Evolutionary conservation across 805 yeast species (phyloP).

Genomic region (Wickerhamiella qilinensis): DNA sequence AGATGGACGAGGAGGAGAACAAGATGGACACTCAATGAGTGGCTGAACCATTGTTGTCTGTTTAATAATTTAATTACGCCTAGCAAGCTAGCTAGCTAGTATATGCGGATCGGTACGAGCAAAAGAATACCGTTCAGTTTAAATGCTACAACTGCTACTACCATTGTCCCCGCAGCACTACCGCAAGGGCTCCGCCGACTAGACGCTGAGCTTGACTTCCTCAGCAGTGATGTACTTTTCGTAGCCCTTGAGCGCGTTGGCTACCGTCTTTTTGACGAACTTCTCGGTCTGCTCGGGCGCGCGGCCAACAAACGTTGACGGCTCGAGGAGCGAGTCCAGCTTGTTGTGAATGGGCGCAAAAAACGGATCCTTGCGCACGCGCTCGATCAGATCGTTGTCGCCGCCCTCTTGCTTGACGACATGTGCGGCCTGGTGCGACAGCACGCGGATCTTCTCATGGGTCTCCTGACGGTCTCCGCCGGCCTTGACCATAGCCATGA

Average conservation of each 20-base stretch:
- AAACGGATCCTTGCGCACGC: conserved; percentile 60
- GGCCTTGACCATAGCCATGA: conserved; percentile 98
- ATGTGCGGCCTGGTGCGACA: conserved; percentile 92
- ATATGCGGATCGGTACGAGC: no score
- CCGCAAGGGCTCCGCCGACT: no score
- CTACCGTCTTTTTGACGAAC: conserved; percentile 73
- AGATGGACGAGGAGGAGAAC: background rate
- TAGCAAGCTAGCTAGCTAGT: no score
- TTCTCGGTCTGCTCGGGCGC: conserved; percentile 97
- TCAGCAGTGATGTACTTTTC: conserved; percentile 42
- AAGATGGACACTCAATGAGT: background rate
- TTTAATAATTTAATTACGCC: no score
- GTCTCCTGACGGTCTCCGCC: conserved; percentile 98
- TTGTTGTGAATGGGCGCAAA: conserved; percentile 82
- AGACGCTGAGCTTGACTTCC: conserved; percentile 69
- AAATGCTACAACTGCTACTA: no score
- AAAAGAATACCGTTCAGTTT: no score
- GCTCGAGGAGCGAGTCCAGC: conserved; percentile 68
- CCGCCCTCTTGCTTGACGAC: conserved; percentile 98
- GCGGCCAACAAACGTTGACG: conserved; percentile 91
- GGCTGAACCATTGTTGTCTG: background rate
- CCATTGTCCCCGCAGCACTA: no score
- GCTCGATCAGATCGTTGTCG: conserved; percentile 88
- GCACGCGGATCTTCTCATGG: conserved; percentile 92
- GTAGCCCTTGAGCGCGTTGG: conserved; percentile 61